Evolutionary conservation across 2,329 filamentous ascomycete genomes (phyloP).

Genomic region (Stromatinia cepivora): DNA sequence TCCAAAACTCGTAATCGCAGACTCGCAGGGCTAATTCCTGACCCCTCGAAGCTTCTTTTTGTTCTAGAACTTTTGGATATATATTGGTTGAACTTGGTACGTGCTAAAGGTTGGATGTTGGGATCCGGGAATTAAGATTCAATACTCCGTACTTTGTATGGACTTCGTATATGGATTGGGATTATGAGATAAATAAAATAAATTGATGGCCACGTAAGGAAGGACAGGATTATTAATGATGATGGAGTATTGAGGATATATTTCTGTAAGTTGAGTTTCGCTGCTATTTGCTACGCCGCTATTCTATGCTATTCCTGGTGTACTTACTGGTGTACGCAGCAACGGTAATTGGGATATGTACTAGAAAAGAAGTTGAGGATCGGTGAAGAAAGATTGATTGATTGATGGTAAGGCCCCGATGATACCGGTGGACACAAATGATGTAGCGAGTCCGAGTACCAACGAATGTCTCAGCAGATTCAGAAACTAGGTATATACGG

Average conservation of each 20-base stretch:
- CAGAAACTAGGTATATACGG: too few species aligned
- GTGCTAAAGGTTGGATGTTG: background rate
- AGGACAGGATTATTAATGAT: background rate
- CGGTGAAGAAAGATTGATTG: background rate
- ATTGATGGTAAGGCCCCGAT: background rate
- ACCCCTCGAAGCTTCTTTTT: background rate
- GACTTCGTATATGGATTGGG: background rate
- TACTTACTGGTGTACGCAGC: background rate
- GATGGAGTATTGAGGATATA: background rate
- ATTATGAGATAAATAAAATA: background rate
- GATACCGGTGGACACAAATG: background rate
- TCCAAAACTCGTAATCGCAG: too few species aligned
- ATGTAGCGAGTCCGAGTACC: too few species aligned
- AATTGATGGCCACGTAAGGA: background rate
- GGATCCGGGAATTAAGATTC: background rate
- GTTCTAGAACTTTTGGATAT: constrained; percentile 13
- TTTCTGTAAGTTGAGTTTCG: background rate
- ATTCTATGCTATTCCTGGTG: background rate
- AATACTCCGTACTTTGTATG: too few species aligned
- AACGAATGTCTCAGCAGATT: too few species aligned
- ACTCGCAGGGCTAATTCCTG: background rate
- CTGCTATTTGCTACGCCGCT: too few species aligned
- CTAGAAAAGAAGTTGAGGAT: too few species aligned
- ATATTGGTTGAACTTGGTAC: constrained; percentile 3
- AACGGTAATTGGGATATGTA: too few species aligned